A percentile compares a stretch with the other conserved stretches of the same genome.
Evolutionary conservation across 2,329 filamentous ascomycete genomes (phyloP).

Genomic region (Colletotrichum lupini): DNA sequence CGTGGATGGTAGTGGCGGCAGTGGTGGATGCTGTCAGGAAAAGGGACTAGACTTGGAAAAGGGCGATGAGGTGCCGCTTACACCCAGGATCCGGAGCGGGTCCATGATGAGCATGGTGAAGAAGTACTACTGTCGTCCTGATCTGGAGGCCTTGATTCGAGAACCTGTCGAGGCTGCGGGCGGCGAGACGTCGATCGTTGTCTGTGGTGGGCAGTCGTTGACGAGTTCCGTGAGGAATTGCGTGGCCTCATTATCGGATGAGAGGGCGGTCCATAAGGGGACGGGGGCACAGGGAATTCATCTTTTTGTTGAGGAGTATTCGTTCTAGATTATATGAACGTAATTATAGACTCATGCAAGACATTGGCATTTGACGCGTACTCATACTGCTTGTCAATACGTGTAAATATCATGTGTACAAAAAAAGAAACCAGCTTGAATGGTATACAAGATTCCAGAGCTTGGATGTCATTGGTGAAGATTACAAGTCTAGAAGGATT

Average conservation of each 20-base stretch:
- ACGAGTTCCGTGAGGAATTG: constrained; percentile 65
- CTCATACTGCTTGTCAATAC: not conserved
- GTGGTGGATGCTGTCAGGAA: not conserved
- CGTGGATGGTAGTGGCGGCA: not conserved
- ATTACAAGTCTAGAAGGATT: not conserved
- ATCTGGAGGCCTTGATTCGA: constrained; percentile 63
- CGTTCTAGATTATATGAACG: constrained; percentile 50
- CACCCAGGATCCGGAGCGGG: constrained; percentile 19
- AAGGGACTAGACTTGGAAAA: constrained; percentile 26
- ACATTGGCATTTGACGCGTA: not conserved
- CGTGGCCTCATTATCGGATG: constrained; percentile 67
- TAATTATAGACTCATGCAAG: not conserved
- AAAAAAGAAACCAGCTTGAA: no score
- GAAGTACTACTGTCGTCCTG: constrained; percentile 58
- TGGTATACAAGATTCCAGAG: no score
- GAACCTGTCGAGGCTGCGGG: constrained; percentile 66
- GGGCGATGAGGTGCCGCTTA: constrained; percentile 38
- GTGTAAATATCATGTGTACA: no score
- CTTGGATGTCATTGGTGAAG: not conserved
- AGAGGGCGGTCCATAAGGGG: constrained; percentile 72
- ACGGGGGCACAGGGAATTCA: constrained; percentile 72
- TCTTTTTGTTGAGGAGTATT: constrained; percentile 70
- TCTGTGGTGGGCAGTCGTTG: constrained; percentile 68
- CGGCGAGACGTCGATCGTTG: constrained; percentile 70
- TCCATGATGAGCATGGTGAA: constrained; percentile 48